These are phyloP conservation scores for Rhodamnia argentea DNA, from an alignment of 345 rosid genomes.

Conservation along the genomic window DNA sequence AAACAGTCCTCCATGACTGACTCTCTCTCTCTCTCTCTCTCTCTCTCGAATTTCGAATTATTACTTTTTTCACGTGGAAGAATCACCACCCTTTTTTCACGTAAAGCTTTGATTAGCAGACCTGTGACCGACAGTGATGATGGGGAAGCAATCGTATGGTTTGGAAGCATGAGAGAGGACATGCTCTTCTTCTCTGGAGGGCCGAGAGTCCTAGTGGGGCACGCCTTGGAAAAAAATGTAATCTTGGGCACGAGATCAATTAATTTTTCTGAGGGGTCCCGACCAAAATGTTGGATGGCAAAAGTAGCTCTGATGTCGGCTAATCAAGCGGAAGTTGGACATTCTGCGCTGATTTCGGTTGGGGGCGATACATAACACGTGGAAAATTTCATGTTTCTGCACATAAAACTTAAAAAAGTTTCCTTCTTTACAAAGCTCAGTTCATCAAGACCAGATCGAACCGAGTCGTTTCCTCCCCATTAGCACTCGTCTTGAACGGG, in stretches of 20 bases:
- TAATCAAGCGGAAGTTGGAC: neutral
- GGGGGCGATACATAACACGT: neutral
- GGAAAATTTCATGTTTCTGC: neutral
- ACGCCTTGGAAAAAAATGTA: neutral
- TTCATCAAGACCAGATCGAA: neutral
- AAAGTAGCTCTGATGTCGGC: neutral
- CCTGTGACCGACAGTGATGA: constrained; percentile 17
- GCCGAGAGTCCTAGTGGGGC: neutral
- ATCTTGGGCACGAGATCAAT: neutral
- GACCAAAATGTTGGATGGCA: no score
- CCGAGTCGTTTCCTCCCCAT: neutral
- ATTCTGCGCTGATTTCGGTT: neutral
- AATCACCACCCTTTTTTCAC: neutral
- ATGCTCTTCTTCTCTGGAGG: neutral
- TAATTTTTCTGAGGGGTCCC: neutral
- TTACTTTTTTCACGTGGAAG: neutral
- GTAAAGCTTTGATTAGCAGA: neutral
- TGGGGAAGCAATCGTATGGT: neutral
- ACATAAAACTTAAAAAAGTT: neutral
- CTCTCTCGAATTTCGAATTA: neutral
- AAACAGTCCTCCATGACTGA: neutral
- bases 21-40: neutral
- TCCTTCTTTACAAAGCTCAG: neutral
- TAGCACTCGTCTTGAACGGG: neutral
- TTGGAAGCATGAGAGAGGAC: neutral